Conservation (phyloP, 495 filamentous ascomycete genomes). For the Tuber aestivum region DNA sequence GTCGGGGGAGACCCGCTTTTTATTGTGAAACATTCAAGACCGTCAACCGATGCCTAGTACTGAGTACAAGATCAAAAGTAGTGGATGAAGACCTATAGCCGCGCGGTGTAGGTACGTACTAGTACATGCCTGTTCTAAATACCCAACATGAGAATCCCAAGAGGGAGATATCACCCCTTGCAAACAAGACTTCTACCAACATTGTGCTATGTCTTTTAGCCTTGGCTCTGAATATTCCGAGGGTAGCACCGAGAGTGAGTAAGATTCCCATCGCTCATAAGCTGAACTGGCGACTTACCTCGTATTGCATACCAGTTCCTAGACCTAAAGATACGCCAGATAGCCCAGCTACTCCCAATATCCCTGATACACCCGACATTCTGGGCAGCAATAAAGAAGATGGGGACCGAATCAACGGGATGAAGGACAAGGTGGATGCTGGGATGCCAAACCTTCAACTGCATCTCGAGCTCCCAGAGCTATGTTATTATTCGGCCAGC, state of each 20-base stretch:
- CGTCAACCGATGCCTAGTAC: neutral
- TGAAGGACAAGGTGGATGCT: neutral
- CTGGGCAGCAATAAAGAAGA: neutral
- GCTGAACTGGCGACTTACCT: neutral
- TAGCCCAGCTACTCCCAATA: neutral
- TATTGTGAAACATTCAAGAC: neutral
- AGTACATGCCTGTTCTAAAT: neutral
- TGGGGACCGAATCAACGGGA: neutral
- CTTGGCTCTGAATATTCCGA: neutral
- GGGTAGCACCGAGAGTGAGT: neutral
- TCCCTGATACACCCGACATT: neutral
- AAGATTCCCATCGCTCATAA: neutral
- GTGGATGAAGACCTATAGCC: neutral
- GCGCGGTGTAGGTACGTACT: neutral
- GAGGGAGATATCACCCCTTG: neutral
- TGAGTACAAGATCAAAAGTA: neutral
- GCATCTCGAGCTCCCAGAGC: neutral
- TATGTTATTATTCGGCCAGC: neutral
- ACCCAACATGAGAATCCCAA: neutral
- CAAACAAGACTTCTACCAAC: neutral
- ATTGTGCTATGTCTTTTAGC: neutral
- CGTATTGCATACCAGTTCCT: neutral
- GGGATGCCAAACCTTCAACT: neutral
- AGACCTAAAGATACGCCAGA: neutral
- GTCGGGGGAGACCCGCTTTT: neutral